Evolutionary conservation across 2,329 filamentous ascomycete species (phyloP).

Genomic region (Apiospora rasikravindrae): DNA sequence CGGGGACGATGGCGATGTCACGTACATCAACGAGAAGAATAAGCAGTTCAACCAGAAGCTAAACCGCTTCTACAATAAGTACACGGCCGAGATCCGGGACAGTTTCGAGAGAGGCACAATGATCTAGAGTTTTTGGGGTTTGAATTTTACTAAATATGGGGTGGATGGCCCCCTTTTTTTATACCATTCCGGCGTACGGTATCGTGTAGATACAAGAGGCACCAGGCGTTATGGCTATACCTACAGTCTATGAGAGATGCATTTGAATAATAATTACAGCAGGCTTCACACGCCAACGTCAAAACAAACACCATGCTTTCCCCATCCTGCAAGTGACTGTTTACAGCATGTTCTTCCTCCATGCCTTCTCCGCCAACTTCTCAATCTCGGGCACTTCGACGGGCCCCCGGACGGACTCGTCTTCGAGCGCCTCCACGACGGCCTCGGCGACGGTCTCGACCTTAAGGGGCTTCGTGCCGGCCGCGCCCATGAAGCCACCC

Average conservation of each 20-base stretch:
- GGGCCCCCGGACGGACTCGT: constrained; percentile 73
- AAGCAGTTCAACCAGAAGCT: constrained; percentile 99
- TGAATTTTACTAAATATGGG: background rate
- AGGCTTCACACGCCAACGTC: background rate
- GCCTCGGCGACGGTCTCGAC: constrained; percentile 88
- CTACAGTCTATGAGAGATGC: constrained; percentile 11
- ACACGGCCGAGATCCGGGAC: constrained; percentile 94
- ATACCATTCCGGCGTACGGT: background rate
- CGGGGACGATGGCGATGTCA: constrained; percentile 89
- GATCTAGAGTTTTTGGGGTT: constrained; percentile 67
- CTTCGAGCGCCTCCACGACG: constrained; percentile 83
- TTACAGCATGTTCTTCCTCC: constrained; percentile 89
- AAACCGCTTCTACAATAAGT: constrained; percentile 96
- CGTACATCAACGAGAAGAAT: constrained; percentile 99
- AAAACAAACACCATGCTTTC: background rate
- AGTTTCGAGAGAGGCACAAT: constrained; percentile 97
- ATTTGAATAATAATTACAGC: constrained; percentile 8
- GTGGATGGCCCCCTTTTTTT: background rate
- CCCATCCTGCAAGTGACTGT: background rate
- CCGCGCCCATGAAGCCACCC: constrained; percentile 78
- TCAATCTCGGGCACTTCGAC: constrained; percentile 84
- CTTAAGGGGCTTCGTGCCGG: constrained; percentile 84
- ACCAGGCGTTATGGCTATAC: constrained; percentile 5
- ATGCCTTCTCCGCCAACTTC: constrained; percentile 77
- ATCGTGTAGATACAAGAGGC: background rate